These are phyloP conservation scores for Dictyostelium intermedium DNA, from an alignment of 78 protist genomes.

Conservation along the genomic window DNA sequence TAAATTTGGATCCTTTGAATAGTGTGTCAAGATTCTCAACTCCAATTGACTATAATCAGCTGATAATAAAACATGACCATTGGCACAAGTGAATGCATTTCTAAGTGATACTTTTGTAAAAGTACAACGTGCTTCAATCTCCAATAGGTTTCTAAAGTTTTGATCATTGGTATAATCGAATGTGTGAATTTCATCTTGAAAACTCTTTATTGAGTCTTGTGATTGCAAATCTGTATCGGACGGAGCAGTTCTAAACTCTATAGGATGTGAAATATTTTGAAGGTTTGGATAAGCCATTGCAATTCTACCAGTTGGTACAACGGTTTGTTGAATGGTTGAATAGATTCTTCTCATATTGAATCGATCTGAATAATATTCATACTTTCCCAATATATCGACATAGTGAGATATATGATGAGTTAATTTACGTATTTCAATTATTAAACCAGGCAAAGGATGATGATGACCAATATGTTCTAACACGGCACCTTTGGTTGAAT, in stretches of 20 bases:
- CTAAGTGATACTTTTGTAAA: neutral
- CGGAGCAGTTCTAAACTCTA: slow-evolving; percentile 17
- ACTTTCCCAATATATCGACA: slow-evolving; percentile 20
- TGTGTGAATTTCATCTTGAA: neutral
- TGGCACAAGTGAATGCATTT: slow-evolving; percentile 38
- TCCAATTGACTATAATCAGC: slow-evolving; percentile 68
- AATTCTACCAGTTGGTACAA: slow-evolving; percentile 78
- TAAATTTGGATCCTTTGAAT: slow-evolving; percentile 45
- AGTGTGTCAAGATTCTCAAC: slow-evolving; percentile 64
- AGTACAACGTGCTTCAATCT: neutral
- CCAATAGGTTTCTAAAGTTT: slow-evolving; percentile 14
- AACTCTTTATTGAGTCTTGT: slow-evolving; percentile 10
- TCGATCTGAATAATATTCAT: neutral
- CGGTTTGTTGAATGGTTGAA: slow-evolving; percentile 72
- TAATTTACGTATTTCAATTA: slow-evolving; percentile 33
- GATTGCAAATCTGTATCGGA: neutral
- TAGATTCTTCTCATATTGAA: slow-evolving; percentile 12
- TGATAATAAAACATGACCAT: slow-evolving; percentile 41
- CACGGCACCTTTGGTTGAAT: neutral
- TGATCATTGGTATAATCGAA: neutral
- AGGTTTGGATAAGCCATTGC: slow-evolving; percentile 73
- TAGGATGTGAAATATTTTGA: slow-evolving; percentile 57
- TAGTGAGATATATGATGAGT: slow-evolving; percentile 60
- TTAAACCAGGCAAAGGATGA: slow-evolving; percentile 53
- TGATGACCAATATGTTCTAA: slow-evolving; percentile 33